Percentiles rank a stretch among this genome's conserved stretches.
Evolutionary conservation across 768 basidiomycete genomes (phyloP).

Genomic region (Asterophora parasitica): DNA sequence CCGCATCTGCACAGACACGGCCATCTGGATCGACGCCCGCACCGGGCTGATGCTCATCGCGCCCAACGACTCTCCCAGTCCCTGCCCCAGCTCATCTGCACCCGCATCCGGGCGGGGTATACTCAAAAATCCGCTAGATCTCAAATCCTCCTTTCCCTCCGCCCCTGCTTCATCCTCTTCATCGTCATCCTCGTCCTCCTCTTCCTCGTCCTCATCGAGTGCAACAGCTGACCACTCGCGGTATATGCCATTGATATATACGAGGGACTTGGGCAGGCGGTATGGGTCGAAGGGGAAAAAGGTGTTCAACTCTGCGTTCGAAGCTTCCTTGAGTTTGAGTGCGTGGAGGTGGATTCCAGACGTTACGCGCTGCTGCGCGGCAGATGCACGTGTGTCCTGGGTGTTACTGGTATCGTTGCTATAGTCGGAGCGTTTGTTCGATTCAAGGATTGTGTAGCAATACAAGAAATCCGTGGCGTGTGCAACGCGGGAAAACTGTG

Average conservation of each 20-base stretch:
- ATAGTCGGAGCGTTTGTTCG: constrained; percentile 71
- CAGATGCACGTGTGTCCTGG: background rate
- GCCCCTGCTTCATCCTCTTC: constrained; percentile 35
- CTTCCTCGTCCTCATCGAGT: constrained; percentile 67
- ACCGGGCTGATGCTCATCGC: constrained; percentile 83
- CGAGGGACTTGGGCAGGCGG: constrained; percentile 73
- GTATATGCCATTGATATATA: constrained; percentile 80
- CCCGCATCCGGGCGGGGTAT: constrained; percentile 16
- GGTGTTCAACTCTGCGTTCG: constrained; percentile 72
- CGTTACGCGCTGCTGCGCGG: background rate
- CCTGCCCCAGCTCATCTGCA: constrained; percentile 49
- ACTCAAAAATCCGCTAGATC: constrained; percentile 13
- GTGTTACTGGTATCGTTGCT: constrained; percentile 21
- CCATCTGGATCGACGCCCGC: constrained; percentile 8
- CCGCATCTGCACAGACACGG: constrained; percentile 12
- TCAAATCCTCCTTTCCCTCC: constrained; percentile 9
- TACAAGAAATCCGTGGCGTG: constrained; percentile 90
- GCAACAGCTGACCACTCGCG: constrained; percentile 87
- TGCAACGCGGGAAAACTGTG: constrained; percentile 91
- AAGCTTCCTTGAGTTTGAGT: constrained; percentile 28
- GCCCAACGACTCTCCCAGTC: constrained; percentile 64
- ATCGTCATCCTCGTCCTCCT: constrained; percentile 50
- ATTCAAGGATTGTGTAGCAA: constrained; percentile 87
- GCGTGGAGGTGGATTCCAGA: constrained; percentile 14
- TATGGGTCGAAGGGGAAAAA: constrained; percentile 99